phyloP scores from a whole-genome alignment of 2,329 filamentous ascomycete species.

The Trichophyton mentagrophytes region DNA sequence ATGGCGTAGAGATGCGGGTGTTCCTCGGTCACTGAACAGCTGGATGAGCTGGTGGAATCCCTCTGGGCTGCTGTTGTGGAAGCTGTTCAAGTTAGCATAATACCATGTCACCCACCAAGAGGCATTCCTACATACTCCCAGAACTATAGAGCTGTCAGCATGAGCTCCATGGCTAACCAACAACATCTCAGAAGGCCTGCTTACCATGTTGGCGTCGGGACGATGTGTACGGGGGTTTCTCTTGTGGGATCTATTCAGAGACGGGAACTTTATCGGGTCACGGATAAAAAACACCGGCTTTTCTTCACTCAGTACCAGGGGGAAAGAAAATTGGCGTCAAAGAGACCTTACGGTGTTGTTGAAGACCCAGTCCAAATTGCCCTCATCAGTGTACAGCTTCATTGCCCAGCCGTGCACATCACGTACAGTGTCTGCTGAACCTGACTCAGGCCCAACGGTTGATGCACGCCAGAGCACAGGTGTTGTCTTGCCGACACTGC shows the following conservation, averaged over 20 bases:
- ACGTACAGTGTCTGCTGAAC: conserved; percentile 55
- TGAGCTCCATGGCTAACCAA: background rate
- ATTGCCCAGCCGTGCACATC: conserved; percentile 63
- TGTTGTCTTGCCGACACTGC: conserved; percentile 46
- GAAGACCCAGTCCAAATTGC: conserved; percentile 40
- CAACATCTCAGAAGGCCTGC: background rate
- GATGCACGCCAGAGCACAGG: conserved; percentile 60
- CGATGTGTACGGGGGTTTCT: conserved; percentile 37
- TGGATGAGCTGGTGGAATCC: conserved; percentile 48
- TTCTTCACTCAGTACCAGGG: background rate
- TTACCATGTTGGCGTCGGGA: conserved; percentile 41
- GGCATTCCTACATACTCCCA: conserved; percentile 18
- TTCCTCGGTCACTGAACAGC: conserved; percentile 52
- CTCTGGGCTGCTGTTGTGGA: conserved; percentile 25
- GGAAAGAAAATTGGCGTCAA: background rate
- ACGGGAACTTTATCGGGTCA: conserved; percentile 57
- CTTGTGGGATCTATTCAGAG: conserved; percentile 52
- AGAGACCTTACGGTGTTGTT: conserved; percentile 15
- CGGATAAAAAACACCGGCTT: conserved; percentile 55
- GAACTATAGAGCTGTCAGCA: conserved; percentile 20
- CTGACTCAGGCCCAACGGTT: conserved; percentile 56
- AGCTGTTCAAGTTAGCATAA: conserved; percentile 44
- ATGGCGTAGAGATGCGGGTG: conserved; percentile 46
- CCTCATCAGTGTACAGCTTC: conserved; percentile 58
- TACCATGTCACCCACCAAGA: conserved; percentile 30